A percentile compares a stretch with the other conserved stretches of the same genome.
These are phyloP conservation scores for Fusarium sp. DNA, from an alignment of 2,329 filamentous ascomycete genomes.

Conservation along the genomic window DNA sequence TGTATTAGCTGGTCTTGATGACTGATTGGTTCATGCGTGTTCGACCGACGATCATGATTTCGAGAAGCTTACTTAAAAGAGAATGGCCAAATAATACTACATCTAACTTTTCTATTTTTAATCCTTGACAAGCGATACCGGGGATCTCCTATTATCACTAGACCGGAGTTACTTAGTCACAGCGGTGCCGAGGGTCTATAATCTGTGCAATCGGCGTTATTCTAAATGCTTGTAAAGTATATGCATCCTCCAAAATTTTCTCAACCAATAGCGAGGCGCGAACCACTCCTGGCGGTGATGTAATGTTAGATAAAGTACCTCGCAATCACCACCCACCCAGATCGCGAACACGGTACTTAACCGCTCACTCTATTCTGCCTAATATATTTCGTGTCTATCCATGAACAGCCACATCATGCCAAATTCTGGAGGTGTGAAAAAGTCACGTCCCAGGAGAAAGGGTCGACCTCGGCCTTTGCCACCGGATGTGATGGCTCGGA, in stretches of 20 bases:
- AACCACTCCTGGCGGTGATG: constrained; percentile 6
- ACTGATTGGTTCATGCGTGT: background rate
- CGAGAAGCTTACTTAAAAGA: background rate
- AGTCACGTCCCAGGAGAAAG: constrained; percentile 10
- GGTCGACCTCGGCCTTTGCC: constrained; percentile 20
- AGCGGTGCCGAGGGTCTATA: background rate
- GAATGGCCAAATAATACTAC: background rate
- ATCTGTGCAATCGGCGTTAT: background rate
- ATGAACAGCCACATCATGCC: background rate
- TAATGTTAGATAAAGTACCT: constrained; percentile 17
- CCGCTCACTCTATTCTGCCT: background rate
- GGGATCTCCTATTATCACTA: background rate
- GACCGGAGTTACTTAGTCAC: background rate
- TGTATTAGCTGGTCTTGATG: constrained; percentile 27
- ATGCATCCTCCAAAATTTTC: background rate
- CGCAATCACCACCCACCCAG: constrained; percentile 1
- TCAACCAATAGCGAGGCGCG: background rate
- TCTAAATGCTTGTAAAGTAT: background rate
- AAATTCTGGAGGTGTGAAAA: background rate
- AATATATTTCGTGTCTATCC: background rate
- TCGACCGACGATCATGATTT: background rate
- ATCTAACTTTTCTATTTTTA: background rate
- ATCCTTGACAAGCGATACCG: background rate
- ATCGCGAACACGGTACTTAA: background rate
- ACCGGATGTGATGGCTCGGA: constrained; percentile 22